Base-by-base conservation (phyloP, 148 eudicot genomes). In the Cornus suecica region DNA sequence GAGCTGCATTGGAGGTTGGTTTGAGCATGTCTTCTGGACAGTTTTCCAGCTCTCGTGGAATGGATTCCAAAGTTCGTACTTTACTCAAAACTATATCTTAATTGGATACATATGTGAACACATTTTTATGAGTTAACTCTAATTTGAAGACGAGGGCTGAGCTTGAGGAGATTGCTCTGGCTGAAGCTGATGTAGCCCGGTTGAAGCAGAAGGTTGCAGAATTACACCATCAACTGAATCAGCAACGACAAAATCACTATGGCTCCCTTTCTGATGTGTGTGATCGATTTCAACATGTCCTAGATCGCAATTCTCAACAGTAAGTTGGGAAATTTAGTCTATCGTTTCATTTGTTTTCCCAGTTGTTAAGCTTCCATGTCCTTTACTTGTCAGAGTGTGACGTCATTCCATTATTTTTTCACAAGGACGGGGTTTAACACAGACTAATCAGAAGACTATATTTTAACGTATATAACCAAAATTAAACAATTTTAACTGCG, bases 121-220 rank as follows among this genome's bases (percentile, higher is more conserved):
- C 27, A 30, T 68, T 72, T 70, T 80, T 63, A 63, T 66, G 68
- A 8, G 20, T 79, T 25, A 64, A 32, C 13, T 82, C 54, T 72
- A 9, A 45, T 84, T 76, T 87, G 79, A 82, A 95, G 99, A 95
- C 97, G 72, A 90, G 93, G 90, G 97, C 97, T 74, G 99, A 95
- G 89, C 99, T 95, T 66, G 97, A 95, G 83, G 99, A 95, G 87
- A 95, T 95, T 85, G 96, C 99, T 84, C 99, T 95, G 70, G 99
- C 99, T 81, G 99, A 95, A 81, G 99, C 97, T 56, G 99, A 95
- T 84, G 99, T 95, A 15, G 97, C 97, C 72, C 85, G 91, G 74
- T 84, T 95, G 84, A 95, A 95, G 88, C 97, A 95, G 84, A 95
- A 92, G 82, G 97, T 95, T 68, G 93, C 97, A 62, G 99, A 95